Percentiles rank a stretch among this genome's conserved stretches.
Conservation (phyloP, 768 basidiomycete species). For the Boletus coccyginus region DNA sequence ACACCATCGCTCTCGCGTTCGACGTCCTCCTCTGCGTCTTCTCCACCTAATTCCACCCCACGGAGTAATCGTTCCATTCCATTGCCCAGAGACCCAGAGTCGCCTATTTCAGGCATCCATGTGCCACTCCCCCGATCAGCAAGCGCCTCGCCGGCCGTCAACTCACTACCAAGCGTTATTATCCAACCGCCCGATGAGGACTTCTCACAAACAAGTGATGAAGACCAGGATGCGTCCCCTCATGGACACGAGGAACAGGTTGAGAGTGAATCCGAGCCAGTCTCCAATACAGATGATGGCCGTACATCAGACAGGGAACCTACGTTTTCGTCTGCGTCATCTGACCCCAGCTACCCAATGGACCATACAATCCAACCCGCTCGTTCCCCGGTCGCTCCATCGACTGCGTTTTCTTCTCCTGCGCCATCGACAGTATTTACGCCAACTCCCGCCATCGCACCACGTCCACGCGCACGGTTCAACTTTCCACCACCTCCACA, state of each 20-base stretch:
- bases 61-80: constrained; percentile 48
- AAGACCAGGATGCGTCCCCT: constrained; percentile 7
- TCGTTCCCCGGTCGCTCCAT: constrained; percentile 37
- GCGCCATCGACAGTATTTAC: constrained; percentile 57
- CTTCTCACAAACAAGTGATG: constrained; percentile 13
- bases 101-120: constrained; percentile 45
- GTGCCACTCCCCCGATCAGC: constrained; percentile 54
- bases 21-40: constrained; percentile 49
- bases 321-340: constrained; percentile 72
- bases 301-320: constrained; percentile 44
- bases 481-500: constrained; percentile 44
- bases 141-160: constrained; percentile 46
- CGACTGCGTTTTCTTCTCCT: constrained; percentile 53
- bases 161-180: constrained; percentile 24
- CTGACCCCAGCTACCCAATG: constrained; percentile 31
- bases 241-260: constrained; percentile 1
- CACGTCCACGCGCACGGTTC: constrained; percentile 62
- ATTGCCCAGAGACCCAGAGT: constrained; percentile 40
- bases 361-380: constrained; percentile 24
- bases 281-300: constrained; percentile 23
- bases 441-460: constrained; percentile 66
- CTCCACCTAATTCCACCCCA: constrained; percentile 64
- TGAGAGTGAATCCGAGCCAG: constrained; percentile 24
- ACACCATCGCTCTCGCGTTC: constrained; percentile 69
- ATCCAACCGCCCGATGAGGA: constrained; percentile 21